Percentiles rank a stretch among this genome's conserved stretches.
Evolutionary conservation across 345 rosid genomes (phyloP).

Genomic region (Xanthoceras sorbifolium): DNA sequence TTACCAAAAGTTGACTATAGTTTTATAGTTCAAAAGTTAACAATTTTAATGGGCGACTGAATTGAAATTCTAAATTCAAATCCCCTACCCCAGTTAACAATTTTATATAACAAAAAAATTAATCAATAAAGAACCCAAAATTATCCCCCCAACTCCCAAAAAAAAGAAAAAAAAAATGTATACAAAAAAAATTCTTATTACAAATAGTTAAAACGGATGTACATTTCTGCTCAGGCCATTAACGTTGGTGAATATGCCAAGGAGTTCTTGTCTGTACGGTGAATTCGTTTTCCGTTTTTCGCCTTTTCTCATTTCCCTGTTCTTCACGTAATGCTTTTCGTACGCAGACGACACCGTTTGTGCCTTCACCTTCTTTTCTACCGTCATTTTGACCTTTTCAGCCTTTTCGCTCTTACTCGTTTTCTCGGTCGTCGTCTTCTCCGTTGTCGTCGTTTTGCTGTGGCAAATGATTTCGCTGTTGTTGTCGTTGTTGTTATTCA

Average conservation of each 20-base stretch:
- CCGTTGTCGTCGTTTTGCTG: conserved; percentile 14
- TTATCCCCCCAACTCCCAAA: neutral
- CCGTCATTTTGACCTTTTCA: conserved; percentile 7
- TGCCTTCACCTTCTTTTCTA: conserved; percentile 14
- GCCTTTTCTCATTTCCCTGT: conserved; percentile 48
- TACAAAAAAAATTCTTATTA: neutral
- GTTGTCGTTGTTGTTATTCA: conserved; percentile 27
- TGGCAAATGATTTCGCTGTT: conserved; percentile 10
- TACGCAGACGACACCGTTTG: conserved; percentile 48
- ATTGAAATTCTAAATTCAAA: no score
- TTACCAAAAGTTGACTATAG: no score
- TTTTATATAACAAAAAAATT: neutral
- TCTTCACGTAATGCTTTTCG: conserved; percentile 54
- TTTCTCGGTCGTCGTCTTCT: conserved; percentile 13
- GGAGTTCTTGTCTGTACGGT: conserved; percentile 58
- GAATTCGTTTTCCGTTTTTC: conserved; percentile 61
- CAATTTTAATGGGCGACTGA: no score
- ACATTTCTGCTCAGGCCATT: conserved; percentile 65
- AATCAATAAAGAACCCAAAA: neutral
- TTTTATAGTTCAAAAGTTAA: no score
- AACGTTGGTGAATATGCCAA: conserved; percentile 69
- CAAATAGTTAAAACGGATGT: conserved; percentile 54
- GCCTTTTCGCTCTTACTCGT: neutral
- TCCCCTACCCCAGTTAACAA: no score
- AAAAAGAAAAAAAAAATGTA: neutral